Evolutionary conservation across 805 yeast genomes (phyloP).

Genomic region (Ogataea nakhonphanomensis): DNA sequence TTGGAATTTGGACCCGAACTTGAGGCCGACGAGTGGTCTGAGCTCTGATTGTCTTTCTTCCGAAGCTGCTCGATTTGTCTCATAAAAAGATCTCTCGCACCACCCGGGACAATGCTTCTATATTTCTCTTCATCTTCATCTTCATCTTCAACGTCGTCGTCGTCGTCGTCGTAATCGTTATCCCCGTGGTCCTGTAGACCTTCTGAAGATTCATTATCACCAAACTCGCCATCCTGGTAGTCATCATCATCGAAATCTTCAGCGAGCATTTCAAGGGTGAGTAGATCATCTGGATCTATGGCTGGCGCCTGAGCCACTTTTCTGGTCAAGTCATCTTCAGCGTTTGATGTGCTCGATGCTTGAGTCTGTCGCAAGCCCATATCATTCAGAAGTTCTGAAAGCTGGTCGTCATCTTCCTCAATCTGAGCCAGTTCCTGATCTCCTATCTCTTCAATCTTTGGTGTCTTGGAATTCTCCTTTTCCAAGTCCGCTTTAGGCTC

Average conservation of each 20-base stretch:
- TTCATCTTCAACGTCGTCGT: conserved; percentile 24
- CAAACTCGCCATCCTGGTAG: conserved; percentile 13
- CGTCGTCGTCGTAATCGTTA: conserved; percentile 19
- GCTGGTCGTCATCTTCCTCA: conserved; percentile 29
- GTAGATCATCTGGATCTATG: conserved; percentile 43
- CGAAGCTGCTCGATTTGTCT: conserved; percentile 33
- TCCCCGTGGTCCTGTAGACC: conserved; percentile 19
- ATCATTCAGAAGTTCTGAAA: conserved; percentile 33
- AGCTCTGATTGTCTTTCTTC: not conserved
- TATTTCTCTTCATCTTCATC: conserved; percentile 23
- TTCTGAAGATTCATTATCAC: not conserved
- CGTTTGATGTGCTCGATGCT: no score
- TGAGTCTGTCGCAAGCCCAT: conserved; percentile 27
- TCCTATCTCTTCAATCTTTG: not conserved
- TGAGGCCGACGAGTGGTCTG: not conserved
- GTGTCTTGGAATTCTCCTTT: not conserved
- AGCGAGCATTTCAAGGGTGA: conserved; percentile 50
- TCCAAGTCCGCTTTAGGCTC: not conserved
- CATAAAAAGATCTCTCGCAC: conserved; percentile 40
- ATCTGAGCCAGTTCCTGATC: conserved; percentile 6
- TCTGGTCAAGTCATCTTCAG: not conserved
- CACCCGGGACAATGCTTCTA: conserved; percentile 21
- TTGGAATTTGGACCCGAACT: conserved; percentile 16
- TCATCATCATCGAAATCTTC: conserved; percentile 22
- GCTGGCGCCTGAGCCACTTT: conserved; percentile 18